Evolutionary conservation across 352 stramenopile genomes (phyloP).

Genomic region (Plasmopara muralis): DNA sequence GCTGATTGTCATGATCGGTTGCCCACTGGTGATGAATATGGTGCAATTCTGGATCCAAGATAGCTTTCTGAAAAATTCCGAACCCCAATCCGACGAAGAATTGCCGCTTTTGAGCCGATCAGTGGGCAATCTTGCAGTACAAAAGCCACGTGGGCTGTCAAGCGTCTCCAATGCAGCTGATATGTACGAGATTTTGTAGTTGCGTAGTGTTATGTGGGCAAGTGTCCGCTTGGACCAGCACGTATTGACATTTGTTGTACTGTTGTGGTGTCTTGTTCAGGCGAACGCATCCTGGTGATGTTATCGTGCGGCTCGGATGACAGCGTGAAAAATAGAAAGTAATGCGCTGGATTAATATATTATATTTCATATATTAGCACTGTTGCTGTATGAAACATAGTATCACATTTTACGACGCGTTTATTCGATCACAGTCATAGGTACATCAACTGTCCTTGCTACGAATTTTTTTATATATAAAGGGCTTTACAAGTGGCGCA

Average conservation of each 20-base stretch:
- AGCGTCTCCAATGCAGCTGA: constrained; percentile 40
- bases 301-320: constrained; percentile 20
- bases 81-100: constrained; percentile 20
- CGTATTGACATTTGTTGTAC: constrained; percentile 21
- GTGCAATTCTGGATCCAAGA: constrained; percentile 84
- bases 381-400: too few relatives aligned
- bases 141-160: constrained; percentile 35
- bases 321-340: not conserved
- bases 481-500: constrained; percentile 25
- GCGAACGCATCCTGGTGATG: constrained; percentile 27
- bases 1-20: constrained; percentile 80
- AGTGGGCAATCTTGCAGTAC: constrained; percentile 2
- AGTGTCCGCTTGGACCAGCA: constrained; percentile 4
- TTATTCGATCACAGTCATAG: too few relatives aligned
- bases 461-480: constrained; percentile 1
- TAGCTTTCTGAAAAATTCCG: constrained; percentile 68
- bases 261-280: constrained; percentile 16
- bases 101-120: constrained; percentile 27
- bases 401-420: too few relatives aligned
- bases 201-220: constrained; percentile 16
- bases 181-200: constrained; percentile 63
- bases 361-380: too few relatives aligned
- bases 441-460: too few relatives aligned
- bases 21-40: constrained; percentile 81
- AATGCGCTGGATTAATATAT: too few relatives aligned